Evolutionary conservation across 2,329 filamentous ascomycete species (phyloP).

Genomic region (Metarhizium guizhouense): DNA sequence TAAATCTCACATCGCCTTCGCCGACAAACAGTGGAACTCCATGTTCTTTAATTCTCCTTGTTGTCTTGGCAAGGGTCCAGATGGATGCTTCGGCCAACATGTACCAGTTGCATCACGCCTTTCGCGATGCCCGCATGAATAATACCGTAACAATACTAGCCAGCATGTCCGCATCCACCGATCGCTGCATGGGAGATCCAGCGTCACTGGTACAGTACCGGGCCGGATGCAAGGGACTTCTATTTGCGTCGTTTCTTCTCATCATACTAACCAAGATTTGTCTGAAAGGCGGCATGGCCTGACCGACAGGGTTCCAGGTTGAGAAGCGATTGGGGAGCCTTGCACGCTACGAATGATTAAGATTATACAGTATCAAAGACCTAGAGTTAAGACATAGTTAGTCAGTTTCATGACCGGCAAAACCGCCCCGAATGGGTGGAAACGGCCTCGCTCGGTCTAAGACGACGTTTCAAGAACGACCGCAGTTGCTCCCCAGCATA

Average conservation of each 20-base stretch:
- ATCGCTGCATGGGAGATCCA: background rate
- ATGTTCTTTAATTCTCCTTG: background rate
- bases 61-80: background rate
- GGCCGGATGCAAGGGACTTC: background rate
- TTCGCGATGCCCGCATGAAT: background rate
- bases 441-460: too few species aligned
- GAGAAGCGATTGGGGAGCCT: background rate
- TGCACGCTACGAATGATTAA: background rate
- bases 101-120: background rate
- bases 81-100: background rate
- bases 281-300: background rate
- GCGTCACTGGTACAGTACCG: background rate
- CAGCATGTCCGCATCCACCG: background rate
- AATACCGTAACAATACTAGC: background rate
- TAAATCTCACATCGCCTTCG: background rate
- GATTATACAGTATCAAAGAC: background rate
- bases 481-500: too few species aligned
- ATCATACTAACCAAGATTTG: background rate
- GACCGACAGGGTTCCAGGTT: background rate
- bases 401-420: background rate
- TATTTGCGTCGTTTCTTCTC: background rate
- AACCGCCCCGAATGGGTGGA: background rate
- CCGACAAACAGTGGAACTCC: background rate
- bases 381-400: background rate
- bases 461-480: too few species aligned